Percentiles rank a stretch among this genome's conserved stretches.
These are phyloP conservation scores for Cerioporus squamosus DNA, from an alignment of 1,284 basidiomycete genomes.

Conservation along the genomic window DNA sequence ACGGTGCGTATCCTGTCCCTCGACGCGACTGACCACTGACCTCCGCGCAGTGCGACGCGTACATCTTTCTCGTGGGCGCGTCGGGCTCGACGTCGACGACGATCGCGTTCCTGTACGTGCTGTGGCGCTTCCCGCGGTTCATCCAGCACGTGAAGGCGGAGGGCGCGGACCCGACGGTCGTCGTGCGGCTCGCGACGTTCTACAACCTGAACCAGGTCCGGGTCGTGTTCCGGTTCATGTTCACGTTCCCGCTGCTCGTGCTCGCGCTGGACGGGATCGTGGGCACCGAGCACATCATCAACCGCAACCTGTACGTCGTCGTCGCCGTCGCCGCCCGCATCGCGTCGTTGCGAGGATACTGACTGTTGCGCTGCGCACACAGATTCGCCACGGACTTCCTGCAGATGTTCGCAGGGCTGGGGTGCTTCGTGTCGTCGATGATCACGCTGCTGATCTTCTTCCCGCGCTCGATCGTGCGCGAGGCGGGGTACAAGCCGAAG, in stretches of 20 bases:
- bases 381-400: conserved; percentile 55
- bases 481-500: conserved; percentile 57
- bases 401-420: conserved; percentile 68
- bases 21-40: background rate
- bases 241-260: conserved; percentile 58
- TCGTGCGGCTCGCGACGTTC: conserved; percentile 70
- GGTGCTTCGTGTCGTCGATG: conserved; percentile 73
- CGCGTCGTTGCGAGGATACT: background rate
- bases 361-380: background rate
- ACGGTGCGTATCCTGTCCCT: conserved; percentile 41
- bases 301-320: conserved; percentile 55
- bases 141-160: conserved; percentile 67
- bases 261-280: conserved; percentile 64
- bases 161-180: conserved; percentile 70
- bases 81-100: conserved; percentile 66
- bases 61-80: conserved; percentile 72
- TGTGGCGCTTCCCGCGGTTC: conserved; percentile 68
- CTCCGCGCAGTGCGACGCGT: conserved; percentile 58
- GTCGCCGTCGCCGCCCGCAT: background rate
- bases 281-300: conserved; percentile 47
- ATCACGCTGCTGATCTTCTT: conserved; percentile 82
- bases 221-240: background rate
- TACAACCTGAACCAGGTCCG: conserved; percentile 61
- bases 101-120: conserved; percentile 67
- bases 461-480: conserved; percentile 67